phyloP scores from a whole-genome alignment of 179 eudicot species.

The Silene coronaria region DNA sequence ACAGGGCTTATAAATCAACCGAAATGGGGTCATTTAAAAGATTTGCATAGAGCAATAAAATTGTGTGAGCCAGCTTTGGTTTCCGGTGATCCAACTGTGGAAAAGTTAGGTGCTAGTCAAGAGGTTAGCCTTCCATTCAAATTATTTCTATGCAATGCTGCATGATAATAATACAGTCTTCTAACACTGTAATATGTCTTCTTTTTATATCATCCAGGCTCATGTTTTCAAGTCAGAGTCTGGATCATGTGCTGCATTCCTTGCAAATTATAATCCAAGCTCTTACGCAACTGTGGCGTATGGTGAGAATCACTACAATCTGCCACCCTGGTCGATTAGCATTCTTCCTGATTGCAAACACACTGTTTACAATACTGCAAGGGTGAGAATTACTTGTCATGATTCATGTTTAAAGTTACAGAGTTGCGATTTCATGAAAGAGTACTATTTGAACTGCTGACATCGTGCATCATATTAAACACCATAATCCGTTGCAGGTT shows the following conservation, averaged over 20 bases:
- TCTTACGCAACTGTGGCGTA: constrained; percentile 69
- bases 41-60: constrained; percentile 87
- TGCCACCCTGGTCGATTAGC: constrained; percentile 98
- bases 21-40: constrained; percentile 95
- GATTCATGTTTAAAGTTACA: not conserved
- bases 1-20: constrained; percentile 73
- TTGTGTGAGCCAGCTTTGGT: constrained; percentile 85
- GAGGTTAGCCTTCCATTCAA: constrained; percentile 45
- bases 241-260: constrained; percentile 91
- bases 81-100: constrained; percentile 57
- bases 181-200: not conserved
- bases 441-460: too few relatives aligned
- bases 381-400: constrained; percentile 44
- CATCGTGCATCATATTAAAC: not conserved
- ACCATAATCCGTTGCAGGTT: constrained; percentile 38
- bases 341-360: constrained; percentile 98
- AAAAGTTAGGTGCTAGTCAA: constrained; percentile 61
- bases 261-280: constrained; percentile 65
- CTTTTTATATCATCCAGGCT: constrained; percentile 42
- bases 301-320: constrained; percentile 54
- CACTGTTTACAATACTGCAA: constrained; percentile 85
- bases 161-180: not conserved
- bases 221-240: constrained; percentile 68
- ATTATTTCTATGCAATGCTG: not conserved
- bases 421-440: not conserved